These are phyloP conservation scores for Escovopsis sp. DNA, from an alignment of 2,329 filamentous ascomycete species.

Conservation along the genomic window DNA sequence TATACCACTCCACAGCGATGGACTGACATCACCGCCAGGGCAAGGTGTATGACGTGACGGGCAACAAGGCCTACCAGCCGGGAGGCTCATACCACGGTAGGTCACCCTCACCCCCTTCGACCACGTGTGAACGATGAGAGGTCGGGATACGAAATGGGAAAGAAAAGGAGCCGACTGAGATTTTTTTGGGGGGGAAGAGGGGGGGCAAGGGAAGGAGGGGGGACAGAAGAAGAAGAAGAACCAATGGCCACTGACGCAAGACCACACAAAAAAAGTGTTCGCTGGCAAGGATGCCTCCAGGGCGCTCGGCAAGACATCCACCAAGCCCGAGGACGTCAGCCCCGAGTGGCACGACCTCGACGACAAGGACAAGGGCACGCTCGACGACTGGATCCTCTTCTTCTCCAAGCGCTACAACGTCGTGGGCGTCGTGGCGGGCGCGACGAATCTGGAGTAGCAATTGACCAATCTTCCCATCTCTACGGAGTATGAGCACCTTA, in stretches of 20 bases:
- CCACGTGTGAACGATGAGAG: no score
- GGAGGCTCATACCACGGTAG: conserved; percentile 76
- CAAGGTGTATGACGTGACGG: conserved; percentile 84
- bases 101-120: conserved; percentile 11
- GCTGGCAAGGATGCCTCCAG: conserved; percentile 92
- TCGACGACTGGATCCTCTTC: conserved; percentile 91
- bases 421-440: conserved; percentile 51
- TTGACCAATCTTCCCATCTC: no score
- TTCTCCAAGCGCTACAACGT: conserved; percentile 96
- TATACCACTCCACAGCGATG: neutral
- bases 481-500: no score
- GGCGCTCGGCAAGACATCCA: conserved; percentile 72
- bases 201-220: no score
- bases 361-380: conserved; percentile 70
- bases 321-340: conserved; percentile 69
- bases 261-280: conserved; percentile 59
- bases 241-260: no score
- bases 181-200: no score
- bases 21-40: conserved; percentile 38
- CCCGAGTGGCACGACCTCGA: conserved; percentile 71
- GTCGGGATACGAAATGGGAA: no score
- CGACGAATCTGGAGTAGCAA: conserved; percentile 37
- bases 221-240: no score
- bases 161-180: no score
- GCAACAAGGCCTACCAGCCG: conserved; percentile 73